These are phyloP conservation scores for Colletotrichum paranaense DNA, from an alignment of 2,329 filamentous ascomycete species.

Conservation along the genomic window DNA sequence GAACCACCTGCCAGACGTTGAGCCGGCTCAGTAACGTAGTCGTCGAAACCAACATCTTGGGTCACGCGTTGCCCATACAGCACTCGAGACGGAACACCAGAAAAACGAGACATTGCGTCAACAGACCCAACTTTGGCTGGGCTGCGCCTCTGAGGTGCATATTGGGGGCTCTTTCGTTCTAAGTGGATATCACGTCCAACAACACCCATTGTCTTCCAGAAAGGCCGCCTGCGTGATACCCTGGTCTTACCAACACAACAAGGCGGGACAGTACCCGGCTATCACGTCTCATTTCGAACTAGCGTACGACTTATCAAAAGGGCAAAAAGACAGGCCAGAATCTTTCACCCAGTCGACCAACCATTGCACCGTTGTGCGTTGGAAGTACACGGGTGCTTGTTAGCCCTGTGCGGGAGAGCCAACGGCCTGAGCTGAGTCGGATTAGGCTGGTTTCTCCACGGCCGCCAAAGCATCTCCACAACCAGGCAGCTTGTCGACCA, in stretches of 20 bases:
- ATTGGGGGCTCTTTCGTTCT: slow-evolving; percentile 18
- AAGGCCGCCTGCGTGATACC: slow-evolving; percentile 27
- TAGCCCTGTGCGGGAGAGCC: slow-evolving; percentile 16
- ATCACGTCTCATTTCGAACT: slow-evolving; percentile 25
- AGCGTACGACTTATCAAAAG: slow-evolving; percentile 16
- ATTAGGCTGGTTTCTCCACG: slow-evolving; percentile 34
- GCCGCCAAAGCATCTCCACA: slow-evolving; percentile 32
- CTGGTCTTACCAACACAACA: slow-evolving; percentile 24
- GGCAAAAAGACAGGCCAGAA: not conserved
- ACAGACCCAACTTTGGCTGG: slow-evolving; percentile 12
- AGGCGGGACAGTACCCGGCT: not conserved
- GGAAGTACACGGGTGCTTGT: slow-evolving; percentile 6
- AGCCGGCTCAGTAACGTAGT: not conserved
- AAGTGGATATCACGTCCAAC: slow-evolving; percentile 23
- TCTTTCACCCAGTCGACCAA: not conserved
- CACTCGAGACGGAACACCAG: not conserved
- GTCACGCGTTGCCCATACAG: slow-evolving; percentile 15
- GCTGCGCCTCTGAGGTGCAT: slow-evolving; percentile 7
- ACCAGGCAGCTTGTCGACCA: slow-evolving; percentile 29
- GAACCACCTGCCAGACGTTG: not conserved
- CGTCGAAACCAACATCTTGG: slow-evolving; percentile 16
- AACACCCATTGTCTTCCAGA: slow-evolving; percentile 28
- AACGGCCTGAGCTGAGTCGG: slow-evolving; percentile 21
- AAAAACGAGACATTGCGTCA: slow-evolving; percentile 24
- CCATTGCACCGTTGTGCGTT: slow-evolving; percentile 11